Conservation (phyloP, 257 asterid species). For the Lavandula angustifolia region DNA sequence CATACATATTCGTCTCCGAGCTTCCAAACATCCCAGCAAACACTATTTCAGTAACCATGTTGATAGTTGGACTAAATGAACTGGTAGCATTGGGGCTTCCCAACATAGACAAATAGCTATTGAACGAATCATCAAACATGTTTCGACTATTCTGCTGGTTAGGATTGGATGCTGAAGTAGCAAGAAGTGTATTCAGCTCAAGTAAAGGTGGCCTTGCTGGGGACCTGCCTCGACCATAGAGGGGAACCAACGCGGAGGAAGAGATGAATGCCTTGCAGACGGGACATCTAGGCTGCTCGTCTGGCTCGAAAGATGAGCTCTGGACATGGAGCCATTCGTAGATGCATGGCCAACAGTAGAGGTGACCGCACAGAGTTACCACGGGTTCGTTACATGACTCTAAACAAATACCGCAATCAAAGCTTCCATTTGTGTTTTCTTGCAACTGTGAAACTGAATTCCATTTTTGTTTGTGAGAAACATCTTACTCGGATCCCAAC, state of each 20-base stretch:
- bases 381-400: slow-evolving; percentile 82
- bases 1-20: slow-evolving; percentile 49
- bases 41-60: slow-evolving; percentile 78
- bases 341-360: slow-evolving; percentile 95
- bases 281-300: slow-evolving; percentile 70
- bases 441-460: slow-evolving; percentile 38
- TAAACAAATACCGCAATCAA: slow-evolving; percentile 85
- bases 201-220: slow-evolving; percentile 66
- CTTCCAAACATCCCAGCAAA: slow-evolving; percentile 69
- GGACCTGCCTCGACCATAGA: slow-evolving; percentile 71
- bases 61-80: slow-evolving; percentile 61
- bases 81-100: slow-evolving; percentile 49
- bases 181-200: slow-evolving; percentile 33
- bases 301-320: slow-evolving; percentile 53
- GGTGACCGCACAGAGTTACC: slow-evolving; percentile 87
- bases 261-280: slow-evolving; percentile 77
- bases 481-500: slow-evolving; percentile 48
- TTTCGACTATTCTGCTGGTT: slow-evolving; percentile 40
- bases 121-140: slow-evolving; percentile 39
- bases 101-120: slow-evolving; percentile 38
- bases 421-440: slow-evolving; percentile 58
- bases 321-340: slow-evolving; percentile 80
- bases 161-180: slow-evolving; percentile 37
- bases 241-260: slow-evolving; percentile 69
- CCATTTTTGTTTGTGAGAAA: slow-evolving; percentile 46